These are phyloP conservation scores for Solanum ossicruentum DNA, from an alignment of 257 asterid species.

Conservation along the genomic window DNA sequence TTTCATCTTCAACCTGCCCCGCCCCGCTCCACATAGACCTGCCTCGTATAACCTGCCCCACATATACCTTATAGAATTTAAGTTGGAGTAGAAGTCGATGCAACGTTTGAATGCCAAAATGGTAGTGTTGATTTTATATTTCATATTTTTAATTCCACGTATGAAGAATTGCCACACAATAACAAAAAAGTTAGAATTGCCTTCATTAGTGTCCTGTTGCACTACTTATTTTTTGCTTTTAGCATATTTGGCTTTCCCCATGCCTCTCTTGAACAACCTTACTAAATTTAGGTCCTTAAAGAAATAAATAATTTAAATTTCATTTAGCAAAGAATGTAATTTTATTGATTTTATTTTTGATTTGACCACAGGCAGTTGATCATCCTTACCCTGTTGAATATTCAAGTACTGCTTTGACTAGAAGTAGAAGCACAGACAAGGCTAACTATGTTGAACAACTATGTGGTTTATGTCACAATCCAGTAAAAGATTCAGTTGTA, in stretches of 20 bases:
- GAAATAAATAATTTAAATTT: neutral
- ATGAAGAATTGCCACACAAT: neutral
- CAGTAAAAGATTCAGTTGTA: slow-evolving; percentile 70
- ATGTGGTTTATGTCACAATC: slow-evolving; percentile 55
- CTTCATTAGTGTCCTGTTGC: neutral
- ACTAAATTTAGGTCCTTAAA: neutral
- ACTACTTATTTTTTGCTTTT: neutral
- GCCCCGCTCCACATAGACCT: too few relatives aligned
- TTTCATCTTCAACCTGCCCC: too few relatives aligned
- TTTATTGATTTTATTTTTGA: neutral
- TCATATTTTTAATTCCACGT: neutral
- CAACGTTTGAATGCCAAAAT: too few relatives aligned
- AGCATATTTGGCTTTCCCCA: too few relatives aligned
- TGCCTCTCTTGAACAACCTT: too few relatives aligned
- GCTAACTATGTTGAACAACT: slow-evolving; percentile 21
- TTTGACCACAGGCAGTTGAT: slow-evolving; percentile 59
- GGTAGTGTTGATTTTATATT: neutral
- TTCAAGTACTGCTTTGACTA: slow-evolving; percentile 44
- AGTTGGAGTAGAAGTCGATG: too few relatives aligned
- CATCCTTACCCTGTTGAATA: slow-evolving; percentile 92
- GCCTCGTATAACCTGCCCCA: too few relatives aligned
- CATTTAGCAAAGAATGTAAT: neutral
- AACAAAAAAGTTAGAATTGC: neutral
- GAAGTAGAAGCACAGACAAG: slow-evolving; percentile 31
- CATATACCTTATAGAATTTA: neutral